Conservation (phyloP, 169 alveolate genomes). For the Plasmodium gonderi region DNA sequence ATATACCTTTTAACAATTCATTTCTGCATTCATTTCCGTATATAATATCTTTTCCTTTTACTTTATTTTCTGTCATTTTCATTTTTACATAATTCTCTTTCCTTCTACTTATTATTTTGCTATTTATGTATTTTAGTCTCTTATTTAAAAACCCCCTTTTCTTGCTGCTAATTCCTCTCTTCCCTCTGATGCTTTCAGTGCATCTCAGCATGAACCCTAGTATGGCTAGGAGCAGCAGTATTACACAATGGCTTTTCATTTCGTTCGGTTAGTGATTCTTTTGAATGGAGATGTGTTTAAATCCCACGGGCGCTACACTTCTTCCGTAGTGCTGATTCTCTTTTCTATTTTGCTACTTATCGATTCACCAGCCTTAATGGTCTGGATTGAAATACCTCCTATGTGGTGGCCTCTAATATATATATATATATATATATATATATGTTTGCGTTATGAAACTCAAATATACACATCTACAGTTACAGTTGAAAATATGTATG, state of each 20-base stretch:
- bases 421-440: too few relatives aligned
- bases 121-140: constrained; percentile 42
- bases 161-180: background rate
- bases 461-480: too few relatives aligned
- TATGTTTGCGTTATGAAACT: too few relatives aligned
- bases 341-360: too few relatives aligned
- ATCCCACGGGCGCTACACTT: too few relatives aligned
- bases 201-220: background rate
- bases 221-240: background rate
- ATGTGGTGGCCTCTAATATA: too few relatives aligned
- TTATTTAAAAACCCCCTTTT: constrained; percentile 10
- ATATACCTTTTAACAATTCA: constrained; percentile 85
- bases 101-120: constrained; percentile 59
- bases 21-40: constrained; percentile 88
- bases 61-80: constrained; percentile 61
- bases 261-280: too few relatives aligned
- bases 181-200: constrained; percentile 3
- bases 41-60: constrained; percentile 81
- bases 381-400: too few relatives aligned
- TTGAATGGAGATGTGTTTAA: too few relatives aligned
- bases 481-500: too few relatives aligned
- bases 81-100: constrained; percentile 59
- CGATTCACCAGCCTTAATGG: too few relatives aligned
- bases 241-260: background rate
- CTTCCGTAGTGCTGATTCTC: too few relatives aligned